phyloP scores from a whole-genome alignment of 305 asterid species.

The Solanum chacoense region DNA sequence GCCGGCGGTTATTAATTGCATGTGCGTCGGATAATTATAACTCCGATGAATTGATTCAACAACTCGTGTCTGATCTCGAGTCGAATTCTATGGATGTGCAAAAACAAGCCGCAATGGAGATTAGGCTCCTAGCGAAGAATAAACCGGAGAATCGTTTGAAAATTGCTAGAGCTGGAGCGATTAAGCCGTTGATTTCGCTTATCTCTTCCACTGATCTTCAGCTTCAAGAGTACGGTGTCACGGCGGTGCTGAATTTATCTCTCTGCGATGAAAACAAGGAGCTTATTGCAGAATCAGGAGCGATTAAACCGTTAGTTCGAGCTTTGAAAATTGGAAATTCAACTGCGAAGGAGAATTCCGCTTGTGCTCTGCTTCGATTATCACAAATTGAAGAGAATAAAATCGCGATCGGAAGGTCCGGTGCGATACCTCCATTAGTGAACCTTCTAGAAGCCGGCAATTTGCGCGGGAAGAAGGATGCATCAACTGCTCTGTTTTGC shows the following conservation, averaged over 20 bases:
- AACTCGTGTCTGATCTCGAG: constrained; percentile 53
- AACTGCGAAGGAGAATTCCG: constrained; percentile 77
- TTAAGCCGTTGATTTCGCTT: constrained; percentile 55
- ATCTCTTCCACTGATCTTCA: constrained; percentile 53
- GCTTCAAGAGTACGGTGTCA: constrained; percentile 82
- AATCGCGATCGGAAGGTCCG: constrained; percentile 59
- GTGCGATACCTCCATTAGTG: constrained; percentile 72
- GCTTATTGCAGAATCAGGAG: constrained; percentile 59
- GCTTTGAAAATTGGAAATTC: constrained; percentile 52
- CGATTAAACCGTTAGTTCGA: constrained; percentile 59
- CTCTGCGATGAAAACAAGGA: constrained; percentile 82
- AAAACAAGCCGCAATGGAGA: constrained; percentile 74
- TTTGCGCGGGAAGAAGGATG: constrained; percentile 75
- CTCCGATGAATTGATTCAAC: constrained; percentile 56
- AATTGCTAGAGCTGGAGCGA: constrained; percentile 75
- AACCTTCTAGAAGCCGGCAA: constrained; percentile 56
- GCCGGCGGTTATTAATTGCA: constrained; percentile 60
- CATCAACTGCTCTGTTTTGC: constrained; percentile 77
- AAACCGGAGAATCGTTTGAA: constrained; percentile 66
- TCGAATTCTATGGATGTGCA: constrained; percentile 44
- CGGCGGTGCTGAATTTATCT: constrained; percentile 71
- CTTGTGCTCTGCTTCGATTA: constrained; percentile 76
- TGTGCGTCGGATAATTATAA: constrained; percentile 52
- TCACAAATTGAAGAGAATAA: constrained; percentile 66
- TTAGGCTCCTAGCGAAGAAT: constrained; percentile 73